Conservation (phyloP, 345 rosid species). For the Cochlearia excelsa region DNA sequence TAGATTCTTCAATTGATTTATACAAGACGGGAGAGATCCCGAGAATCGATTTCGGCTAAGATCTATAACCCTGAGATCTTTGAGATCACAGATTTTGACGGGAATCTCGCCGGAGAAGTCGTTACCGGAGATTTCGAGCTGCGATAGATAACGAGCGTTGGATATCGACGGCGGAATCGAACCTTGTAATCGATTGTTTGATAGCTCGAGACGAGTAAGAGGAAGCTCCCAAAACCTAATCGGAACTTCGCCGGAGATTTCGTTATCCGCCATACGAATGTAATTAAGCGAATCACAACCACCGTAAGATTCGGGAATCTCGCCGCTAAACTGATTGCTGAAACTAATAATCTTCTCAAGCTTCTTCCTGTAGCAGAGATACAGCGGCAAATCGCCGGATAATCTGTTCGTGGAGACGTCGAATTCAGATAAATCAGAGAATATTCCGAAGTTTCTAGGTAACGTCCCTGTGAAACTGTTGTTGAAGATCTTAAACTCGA, state of each 20-base stretch:
- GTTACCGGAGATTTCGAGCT: conserved; percentile 47
- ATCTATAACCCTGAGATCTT: conserved; percentile 34
- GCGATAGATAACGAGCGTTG: conserved; percentile 21
- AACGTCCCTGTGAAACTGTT: conserved; percentile 66
- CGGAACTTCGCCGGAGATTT: conserved; percentile 52
- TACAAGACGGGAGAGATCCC: conserved; percentile 48
- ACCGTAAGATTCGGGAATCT: conserved; percentile 50
- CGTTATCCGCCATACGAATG: conserved; percentile 47
- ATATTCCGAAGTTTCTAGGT: conserved; percentile 52
- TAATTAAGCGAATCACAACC: conserved; percentile 47
- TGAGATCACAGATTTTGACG: conserved; percentile 39
- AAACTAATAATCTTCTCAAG: conserved; percentile 45
- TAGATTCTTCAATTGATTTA: conserved; percentile 45
- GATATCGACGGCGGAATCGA: conserved; percentile 47
- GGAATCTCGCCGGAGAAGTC: conserved; percentile 58
- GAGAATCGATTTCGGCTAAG: conserved; percentile 48
- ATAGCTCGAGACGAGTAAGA: conserved; percentile 42
- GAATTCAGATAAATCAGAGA: conserved; percentile 45
- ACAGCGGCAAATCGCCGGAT: conserved; percentile 54
- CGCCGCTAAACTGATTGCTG: conserved; percentile 51
- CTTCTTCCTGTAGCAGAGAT: conserved; percentile 45
- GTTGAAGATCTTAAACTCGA: conserved; percentile 57
- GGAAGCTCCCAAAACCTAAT: conserved; percentile 52
- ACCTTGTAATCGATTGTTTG: conserved; percentile 54
- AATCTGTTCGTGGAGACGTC: conserved; percentile 64